Evolutionary conservation across 73 alveolate genomes (phyloP).

Genomic region (Paraurostyla sp.): DNA sequence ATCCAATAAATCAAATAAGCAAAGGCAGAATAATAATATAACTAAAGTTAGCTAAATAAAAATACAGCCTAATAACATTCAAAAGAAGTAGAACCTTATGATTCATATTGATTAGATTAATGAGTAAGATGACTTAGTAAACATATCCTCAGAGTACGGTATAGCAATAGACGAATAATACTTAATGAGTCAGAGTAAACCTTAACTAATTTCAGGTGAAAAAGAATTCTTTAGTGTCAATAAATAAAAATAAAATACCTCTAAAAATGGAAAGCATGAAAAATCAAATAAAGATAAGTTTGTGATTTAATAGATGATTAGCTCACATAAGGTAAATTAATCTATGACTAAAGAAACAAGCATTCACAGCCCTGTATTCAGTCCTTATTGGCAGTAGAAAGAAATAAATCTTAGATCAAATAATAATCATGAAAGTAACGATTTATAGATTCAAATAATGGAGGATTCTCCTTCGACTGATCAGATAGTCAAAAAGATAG

Average conservation of each 20-base stretch:
- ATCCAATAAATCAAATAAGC: not conserved
- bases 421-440: not conserved
- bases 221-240: not conserved
- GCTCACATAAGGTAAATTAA: not conserved
- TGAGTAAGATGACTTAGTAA: conserved; percentile 35
- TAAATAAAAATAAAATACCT: not conserved
- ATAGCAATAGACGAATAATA: not conserved
- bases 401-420: conserved; percentile 5
- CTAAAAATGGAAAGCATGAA: too few relatives aligned
- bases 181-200: not conserved
- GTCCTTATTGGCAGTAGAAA: conserved; percentile 26
- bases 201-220: not conserved
- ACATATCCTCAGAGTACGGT: conserved; percentile 11
- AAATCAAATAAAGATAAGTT: not conserved
- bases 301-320: not conserved
- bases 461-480: conserved; percentile 3
- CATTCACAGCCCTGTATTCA: conserved; percentile 13
- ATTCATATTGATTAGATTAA: not conserved
- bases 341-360: not conserved
- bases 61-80: too few relatives aligned
- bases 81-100: too few relatives aligned
- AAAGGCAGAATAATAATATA: too few relatives aligned
- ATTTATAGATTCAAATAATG: not conserved
- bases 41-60: not conserved
- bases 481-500: not conserved